These are phyloP conservation scores for Cyclotella distinguenda DNA, from an alignment of 108 stramenopile species.

Conservation along the genomic window DNA sequence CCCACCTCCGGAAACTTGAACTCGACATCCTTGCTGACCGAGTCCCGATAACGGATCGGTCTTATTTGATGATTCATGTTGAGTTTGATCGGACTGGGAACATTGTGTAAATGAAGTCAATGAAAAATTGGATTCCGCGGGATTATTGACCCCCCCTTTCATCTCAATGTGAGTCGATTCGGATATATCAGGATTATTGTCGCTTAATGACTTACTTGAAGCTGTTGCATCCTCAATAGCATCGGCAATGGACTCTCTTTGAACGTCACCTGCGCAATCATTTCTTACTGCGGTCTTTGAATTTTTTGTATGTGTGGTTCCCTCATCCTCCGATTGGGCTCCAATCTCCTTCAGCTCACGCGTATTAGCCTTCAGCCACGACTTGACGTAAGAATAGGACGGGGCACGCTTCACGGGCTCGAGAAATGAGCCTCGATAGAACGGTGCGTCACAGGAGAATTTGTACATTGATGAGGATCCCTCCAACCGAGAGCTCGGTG, in stretches of 20 bases:
- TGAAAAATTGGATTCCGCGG: slow-evolving; percentile 7
- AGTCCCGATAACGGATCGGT: slow-evolving; percentile 68
- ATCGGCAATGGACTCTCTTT: no score
- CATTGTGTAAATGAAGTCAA: slow-evolving; percentile 25
- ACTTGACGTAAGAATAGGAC: slow-evolving; percentile 35
- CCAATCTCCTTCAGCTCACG: no score
- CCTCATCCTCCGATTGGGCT: no score
- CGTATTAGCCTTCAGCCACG: slow-evolving; percentile 47
- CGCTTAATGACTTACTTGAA: not conserved
- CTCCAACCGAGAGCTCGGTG: slow-evolving; percentile 10
- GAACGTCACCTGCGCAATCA: no score
- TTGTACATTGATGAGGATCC: slow-evolving; percentile 3
- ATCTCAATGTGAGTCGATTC: not conserved
- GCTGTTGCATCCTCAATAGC: not conserved
- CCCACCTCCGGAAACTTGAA: slow-evolving; percentile 76
- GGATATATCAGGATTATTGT: slow-evolving; percentile 2
- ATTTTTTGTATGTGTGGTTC: slow-evolving; percentile 9
- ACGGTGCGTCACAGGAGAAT: slow-evolving; percentile 1
- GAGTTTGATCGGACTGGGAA: slow-evolving; percentile 29
- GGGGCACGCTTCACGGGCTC: slow-evolving; percentile 55
- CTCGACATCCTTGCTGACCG: slow-evolving; percentile 75
- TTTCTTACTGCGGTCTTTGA: no score
- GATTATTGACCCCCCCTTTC: not conserved
- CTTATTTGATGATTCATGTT: slow-evolving; percentile 18
- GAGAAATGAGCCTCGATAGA: slow-evolving; percentile 22